Conservation (phyloP, 148 eudicot genomes). For the Chenopodium album region DNA sequence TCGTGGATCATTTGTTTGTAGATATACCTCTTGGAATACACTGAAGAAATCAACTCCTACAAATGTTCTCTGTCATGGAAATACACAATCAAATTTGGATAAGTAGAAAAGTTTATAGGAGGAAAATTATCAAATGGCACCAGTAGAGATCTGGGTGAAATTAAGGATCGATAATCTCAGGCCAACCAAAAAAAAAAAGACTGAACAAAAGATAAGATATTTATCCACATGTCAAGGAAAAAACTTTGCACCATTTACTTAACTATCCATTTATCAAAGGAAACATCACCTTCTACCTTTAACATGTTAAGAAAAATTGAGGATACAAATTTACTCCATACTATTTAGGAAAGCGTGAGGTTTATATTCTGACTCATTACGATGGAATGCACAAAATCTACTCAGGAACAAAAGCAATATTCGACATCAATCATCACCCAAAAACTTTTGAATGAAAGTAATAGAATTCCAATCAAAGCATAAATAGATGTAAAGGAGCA, state of each 20-base stretch:
- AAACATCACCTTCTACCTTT: neutral
- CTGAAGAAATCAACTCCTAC: constrained; percentile 90
- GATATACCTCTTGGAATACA: constrained; percentile 89
- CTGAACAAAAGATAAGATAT: neutral
- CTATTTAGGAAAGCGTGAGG: neutral
- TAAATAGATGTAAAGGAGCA: neutral
- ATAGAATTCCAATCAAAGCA: neutral
- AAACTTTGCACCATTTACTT: no score
- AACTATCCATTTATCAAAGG: neutral
- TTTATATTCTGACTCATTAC: neutral
- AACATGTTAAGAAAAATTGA: neutral
- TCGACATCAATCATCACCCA: neutral
- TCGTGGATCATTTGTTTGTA: constrained; percentile 75
- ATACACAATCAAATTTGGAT: constrained; percentile 5
- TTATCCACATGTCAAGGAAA: no score
- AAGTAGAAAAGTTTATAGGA: neutral
- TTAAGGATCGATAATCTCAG: neutral
- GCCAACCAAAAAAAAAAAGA: neutral
- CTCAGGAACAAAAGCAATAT: neutral
- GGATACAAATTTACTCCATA: neutral
- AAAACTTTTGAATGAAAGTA: neutral
- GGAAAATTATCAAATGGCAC: neutral
- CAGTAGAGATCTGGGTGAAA: neutral
- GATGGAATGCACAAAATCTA: neutral
- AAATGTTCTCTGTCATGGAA: constrained; percentile 68